Conservation (phyloP, 768 basidiomycete species). For the Lentinula boryana region DNA sequence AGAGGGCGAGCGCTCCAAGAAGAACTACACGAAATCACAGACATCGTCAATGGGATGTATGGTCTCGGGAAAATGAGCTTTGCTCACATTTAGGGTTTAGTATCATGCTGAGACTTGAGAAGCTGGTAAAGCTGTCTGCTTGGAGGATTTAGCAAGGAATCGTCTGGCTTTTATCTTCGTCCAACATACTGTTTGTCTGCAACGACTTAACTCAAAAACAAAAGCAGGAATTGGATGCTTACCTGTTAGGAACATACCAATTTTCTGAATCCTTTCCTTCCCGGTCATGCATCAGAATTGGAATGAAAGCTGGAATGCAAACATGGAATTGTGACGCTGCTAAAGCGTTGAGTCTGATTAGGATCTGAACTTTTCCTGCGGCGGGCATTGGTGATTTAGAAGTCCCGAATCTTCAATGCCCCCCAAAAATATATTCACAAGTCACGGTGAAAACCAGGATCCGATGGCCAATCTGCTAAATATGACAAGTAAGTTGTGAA, state of each 20-base stretch:
- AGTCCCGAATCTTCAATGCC: not conserved
- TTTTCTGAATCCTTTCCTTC: no score
- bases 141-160: not conserved
- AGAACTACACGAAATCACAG: not conserved
- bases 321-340: no score
- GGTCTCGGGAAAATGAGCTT: not conserved
- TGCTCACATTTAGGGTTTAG: not conserved
- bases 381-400: not conserved
- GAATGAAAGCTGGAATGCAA: no score
- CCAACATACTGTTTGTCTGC: not conserved
- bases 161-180: not conserved
- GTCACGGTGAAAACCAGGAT: no score
- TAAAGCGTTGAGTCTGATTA: no score
- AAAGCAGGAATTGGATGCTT: no score
- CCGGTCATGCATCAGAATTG: no score
- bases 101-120: not conserved
- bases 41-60: not conserved
- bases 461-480: no score
- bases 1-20: not conserved
- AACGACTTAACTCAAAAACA: no score
- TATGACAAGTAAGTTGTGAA: no score
- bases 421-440: not conserved
- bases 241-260: no score
- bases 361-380: not conserved
- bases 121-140: not conserved